Evolutionary conservation across 257 asterid species (phyloP), one percentile per base, ranked within the genome.

Genomic region (Solanum medicagineum): DNA sequence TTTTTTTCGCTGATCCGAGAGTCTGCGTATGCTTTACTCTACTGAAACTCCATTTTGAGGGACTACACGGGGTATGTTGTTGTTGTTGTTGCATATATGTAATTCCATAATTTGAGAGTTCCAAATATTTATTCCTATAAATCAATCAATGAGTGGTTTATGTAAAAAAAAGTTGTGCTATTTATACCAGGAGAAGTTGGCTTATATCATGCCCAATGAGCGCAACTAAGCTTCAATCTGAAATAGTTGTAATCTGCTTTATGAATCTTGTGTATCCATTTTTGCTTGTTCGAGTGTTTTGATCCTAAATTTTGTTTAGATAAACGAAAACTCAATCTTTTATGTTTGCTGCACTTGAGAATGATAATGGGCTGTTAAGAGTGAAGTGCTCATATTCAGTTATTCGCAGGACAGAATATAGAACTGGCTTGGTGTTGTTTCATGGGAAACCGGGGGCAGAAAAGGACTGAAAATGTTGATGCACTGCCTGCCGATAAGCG

Each of bases 401-500:
- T 53, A 77, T 77, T 77, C 65, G 10, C 83, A 77, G 83, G 65
- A 77, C 44, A 16, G 40, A 63, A 15, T 77, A 77, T 88, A 80
- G 87, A 77, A 26, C 83, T 77, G 83, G 83, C 83, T 77, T 77
- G 83, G 83, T 88, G 26, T 51, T 86, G 80, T 74, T 54, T 24
- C 83, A 97, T 97, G 99, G 92, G 89, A 77, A 94, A 87, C 90
- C 93, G 98, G 85, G 98, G 99, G 85, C 97, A 95, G 85, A 97
- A 97, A 85, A 91, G 99, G 87, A 87, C 90, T 63, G 99, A 97
- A 60, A 87, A 85, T 13, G 91, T 87, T 88, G 98, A 97, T 55
- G 94, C 86, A 88, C 90, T 95, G 88, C 99, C 99, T 1, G 97
- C 98, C 7, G 99, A 97, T 88, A 97, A 97, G 89, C 91, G 99